Conservation (phyloP, 2,329 filamentous ascomycete species). For the Fusarium tanahbumbuense region DNA sequence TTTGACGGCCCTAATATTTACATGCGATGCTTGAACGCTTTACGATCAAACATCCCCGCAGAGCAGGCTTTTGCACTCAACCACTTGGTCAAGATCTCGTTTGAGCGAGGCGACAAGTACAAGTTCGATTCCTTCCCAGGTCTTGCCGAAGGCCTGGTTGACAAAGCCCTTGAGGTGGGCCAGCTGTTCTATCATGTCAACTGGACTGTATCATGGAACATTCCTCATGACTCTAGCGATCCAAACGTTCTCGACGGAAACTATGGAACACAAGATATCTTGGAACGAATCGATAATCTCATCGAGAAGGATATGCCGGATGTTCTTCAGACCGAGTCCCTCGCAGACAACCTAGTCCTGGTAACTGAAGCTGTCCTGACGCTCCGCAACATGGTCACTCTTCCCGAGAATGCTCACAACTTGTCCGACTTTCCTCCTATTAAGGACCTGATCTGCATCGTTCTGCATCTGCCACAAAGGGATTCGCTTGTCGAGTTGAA, state of each 20-base stretch:
- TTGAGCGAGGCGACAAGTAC: slow-evolving; percentile 94
- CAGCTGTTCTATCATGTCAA: slow-evolving; percentile 83
- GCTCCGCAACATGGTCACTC: slow-evolving; percentile 94
- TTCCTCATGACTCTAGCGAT: slow-evolving; percentile 64
- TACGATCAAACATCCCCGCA: slow-evolving; percentile 80
- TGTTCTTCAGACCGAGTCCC: slow-evolving; percentile 77
- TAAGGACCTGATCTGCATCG: slow-evolving; percentile 84
- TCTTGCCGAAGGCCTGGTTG: slow-evolving; percentile 86
- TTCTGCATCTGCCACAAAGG: slow-evolving; percentile 79
- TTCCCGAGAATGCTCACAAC: slow-evolving; percentile 87
- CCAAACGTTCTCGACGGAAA: slow-evolving; percentile 58
- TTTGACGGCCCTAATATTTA: slow-evolving; percentile 91
- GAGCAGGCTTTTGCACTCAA: slow-evolving; percentile 95
- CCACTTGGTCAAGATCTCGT: slow-evolving; percentile 94
- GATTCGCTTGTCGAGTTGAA: slow-evolving; percentile 84
- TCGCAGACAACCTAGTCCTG: slow-evolving; percentile 76
- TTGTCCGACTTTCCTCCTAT: slow-evolving; percentile 79
- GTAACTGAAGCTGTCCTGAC: slow-evolving; percentile 89
- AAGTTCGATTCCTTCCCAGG: slow-evolving; percentile 92
- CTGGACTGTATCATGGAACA: slow-evolving; percentile 80
- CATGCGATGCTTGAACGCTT: slow-evolving; percentile 83
- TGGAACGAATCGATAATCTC: slow-evolving; percentile 77
- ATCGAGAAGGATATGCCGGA: slow-evolving; percentile 70
- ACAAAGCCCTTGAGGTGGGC: slow-evolving; percentile 83
- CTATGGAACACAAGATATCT: slow-evolving; percentile 63